Base-by-base conservation (phyloP, 2,329 filamentous ascomycete species). In the Botryotinia convoluta region DNA sequence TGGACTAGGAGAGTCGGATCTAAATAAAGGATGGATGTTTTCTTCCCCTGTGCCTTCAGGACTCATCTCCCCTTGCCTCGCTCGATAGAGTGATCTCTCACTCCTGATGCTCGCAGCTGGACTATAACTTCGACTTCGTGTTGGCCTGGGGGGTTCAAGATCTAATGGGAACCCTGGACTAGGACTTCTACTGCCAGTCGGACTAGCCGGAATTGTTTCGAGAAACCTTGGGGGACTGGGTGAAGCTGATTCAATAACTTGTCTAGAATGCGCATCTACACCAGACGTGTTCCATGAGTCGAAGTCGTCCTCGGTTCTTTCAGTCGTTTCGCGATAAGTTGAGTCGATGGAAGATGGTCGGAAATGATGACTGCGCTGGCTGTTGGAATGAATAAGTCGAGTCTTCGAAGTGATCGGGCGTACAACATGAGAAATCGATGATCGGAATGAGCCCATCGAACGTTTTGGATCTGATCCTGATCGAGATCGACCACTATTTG, bases 1-100 rank as follows among this genome's bases (percentile, higher is more conserved):
- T 12, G 91, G 91, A 1, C 85, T 87, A 0, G 91, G 91, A 59
- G 89, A 92, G 79, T 93, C 91, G 9, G 90, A 90, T 74, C 92
- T 87, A 84, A 95, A 94, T 4, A 95, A 86, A 14, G 92, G 92
- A 80, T 95, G 92, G 63, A 94, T 94, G 79, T 94, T 89, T 5
- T 89, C 85, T 80, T 94, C 91, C 26, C 77, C 68, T 42, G 82
- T 83, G 67, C 82, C 84, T 9, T 79, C 80, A 39, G 83, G 81
- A 63, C 75, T 79, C 61, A 63, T 71, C 18, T 61, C 73, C 37
- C 75, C 72, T 3, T 63, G 71, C 37, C 76, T 73, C 18, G 68
- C 59, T 45, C 63, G 69, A 54, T 29, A 69, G 69, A 48, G 67
- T 62, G 69, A 75, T 67, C 4, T 74, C 61, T 39, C 69, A 74